Evolutionary conservation across 1,139 yeast genomes (phyloP), one percentile per base, ranked within the genome.

Genomic region (Candida frijolesensis): DNA sequence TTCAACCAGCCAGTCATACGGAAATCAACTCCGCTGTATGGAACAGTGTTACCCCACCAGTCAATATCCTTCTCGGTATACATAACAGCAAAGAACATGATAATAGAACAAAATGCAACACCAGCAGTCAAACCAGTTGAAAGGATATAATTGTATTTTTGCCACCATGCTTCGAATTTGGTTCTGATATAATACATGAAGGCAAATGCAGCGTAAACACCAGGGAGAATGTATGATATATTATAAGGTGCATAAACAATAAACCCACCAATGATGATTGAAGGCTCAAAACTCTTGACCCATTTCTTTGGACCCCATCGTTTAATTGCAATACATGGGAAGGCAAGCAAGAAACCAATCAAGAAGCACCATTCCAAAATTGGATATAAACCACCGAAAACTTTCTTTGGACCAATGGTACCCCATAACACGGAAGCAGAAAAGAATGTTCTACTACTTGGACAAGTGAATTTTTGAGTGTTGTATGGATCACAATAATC

Each of bases 401-500:
- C 79, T 46, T 78, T 73, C 60, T 76, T 73, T 27, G 90, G 89
- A 6, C 89, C 89, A 60, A 85, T 80, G 35, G 79, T 84, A 55
- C 89, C 89, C 88, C 88, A 84, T 37, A 82, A 68, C 19, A 84
- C 74, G 0, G 85, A 76, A 2, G 88, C 82, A 47, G 72, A 71
- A 65, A 74, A 84, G 63, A 71, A 82, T 0, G 81, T 77, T 38
- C 66, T 69, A n/a, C 76, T 68, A 42, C 62, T 67, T 29, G 82
- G 84, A 60, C 87, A 83, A 4, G 80, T 68, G 60, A 80, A 82
- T 41, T 70, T 70, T 43, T 75, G 71, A 7, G 58, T 49, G 51
- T 80, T 82, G 32, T 61, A 57, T 14, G 72, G 65, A 3, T 65
- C 62, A 65, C 89, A 84, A 56, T 79, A 67, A 47, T 73, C 78